These are phyloP conservation scores for Exophiala phaeomuriformis DNA, from an alignment of 2,329 filamentous ascomycete species.

Conservation along the genomic window DNA sequence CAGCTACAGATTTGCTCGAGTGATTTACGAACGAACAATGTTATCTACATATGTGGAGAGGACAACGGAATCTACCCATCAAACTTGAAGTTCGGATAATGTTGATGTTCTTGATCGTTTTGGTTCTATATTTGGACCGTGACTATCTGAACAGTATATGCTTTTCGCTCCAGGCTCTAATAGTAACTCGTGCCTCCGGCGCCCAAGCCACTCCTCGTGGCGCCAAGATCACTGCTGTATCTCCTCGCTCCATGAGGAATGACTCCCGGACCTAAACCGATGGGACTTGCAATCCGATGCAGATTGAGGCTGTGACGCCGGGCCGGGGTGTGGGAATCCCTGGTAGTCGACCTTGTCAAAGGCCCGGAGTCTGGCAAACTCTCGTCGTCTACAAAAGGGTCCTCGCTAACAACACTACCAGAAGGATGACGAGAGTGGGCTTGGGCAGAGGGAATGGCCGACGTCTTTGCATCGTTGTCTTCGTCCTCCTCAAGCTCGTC, in stretches of 20 bases:
- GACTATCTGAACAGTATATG: no score
- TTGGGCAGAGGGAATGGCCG: not conserved
- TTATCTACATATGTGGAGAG: no score
- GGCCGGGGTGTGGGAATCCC: slow-evolving; percentile 3
- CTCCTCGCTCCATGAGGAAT: slow-evolving; percentile 21
- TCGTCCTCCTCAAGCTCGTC: slow-evolving; percentile 6
- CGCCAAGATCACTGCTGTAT: slow-evolving; percentile 28
- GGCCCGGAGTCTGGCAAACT: slow-evolving; percentile 5
- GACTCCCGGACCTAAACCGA: slow-evolving; percentile 25
- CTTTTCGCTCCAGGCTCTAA: slow-evolving; percentile 7
- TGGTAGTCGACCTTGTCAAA: slow-evolving; percentile 9
- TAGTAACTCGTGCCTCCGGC: slow-evolving; percentile 26
- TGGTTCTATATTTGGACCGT: no score
- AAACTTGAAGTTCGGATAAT: no score
- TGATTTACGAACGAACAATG: not conserved
- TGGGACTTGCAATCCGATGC: slow-evolving; percentile 26
- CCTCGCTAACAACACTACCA: not conserved
- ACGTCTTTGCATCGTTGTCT: slow-evolving; percentile 8
- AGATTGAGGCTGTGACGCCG: slow-evolving; percentile 15
- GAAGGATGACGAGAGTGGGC: slow-evolving; percentile 9
- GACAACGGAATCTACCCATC: no score
- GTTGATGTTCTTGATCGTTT: no score
- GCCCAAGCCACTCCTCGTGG: slow-evolving; percentile 27
- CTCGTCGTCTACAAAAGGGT: slow-evolving; percentile 15
- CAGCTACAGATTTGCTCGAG: slow-evolving; percentile 23